phyloP scores from a whole-genome alignment of 495 filamentous ascomycete species.

The Aspergillus avenaceus region DNA sequence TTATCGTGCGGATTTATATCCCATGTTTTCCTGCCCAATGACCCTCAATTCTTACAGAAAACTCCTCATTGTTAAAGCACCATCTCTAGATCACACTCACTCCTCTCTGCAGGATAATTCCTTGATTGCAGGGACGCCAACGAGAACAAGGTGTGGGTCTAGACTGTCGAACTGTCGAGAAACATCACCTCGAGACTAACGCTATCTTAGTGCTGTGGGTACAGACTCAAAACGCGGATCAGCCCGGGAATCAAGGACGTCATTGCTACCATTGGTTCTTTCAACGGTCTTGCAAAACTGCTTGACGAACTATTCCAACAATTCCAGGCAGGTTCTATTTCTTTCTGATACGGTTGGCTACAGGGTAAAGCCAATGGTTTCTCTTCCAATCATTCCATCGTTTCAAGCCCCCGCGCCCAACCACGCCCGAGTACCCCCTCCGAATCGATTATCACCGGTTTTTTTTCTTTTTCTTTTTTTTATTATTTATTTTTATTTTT shows the following conservation, averaged over 20 bases:
- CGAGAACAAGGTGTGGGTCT: not conserved
- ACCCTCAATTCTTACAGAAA: too few relatives aligned
- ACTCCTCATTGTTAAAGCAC: too few relatives aligned
- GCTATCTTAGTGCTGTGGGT: slow-evolving; percentile 6
- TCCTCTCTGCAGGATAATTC: not conserved
- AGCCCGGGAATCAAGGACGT: slow-evolving; percentile 8
- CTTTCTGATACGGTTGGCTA: not conserved
- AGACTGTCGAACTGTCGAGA: slow-evolving; percentile 9
- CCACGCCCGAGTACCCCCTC: slow-evolving; percentile 2
- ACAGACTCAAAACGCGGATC: slow-evolving; percentile 3
- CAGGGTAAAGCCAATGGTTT: not conserved
- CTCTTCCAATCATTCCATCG: slow-evolving; percentile 1
- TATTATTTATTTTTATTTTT: too few relatives aligned
- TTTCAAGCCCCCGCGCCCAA: slow-evolving; percentile 2
- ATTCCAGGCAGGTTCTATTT: not conserved
- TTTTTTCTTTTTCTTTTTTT: not conserved
- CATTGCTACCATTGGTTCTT: slow-evolving; percentile 6
- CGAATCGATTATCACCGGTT: not conserved
- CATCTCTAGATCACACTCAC: too few relatives aligned
- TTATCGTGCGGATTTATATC: too few relatives aligned
- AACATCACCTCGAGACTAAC: slow-evolving; percentile 7
- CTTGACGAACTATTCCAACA: not conserved
- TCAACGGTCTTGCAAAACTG: not conserved
- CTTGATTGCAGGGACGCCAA: not conserved
- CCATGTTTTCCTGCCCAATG: too few relatives aligned